Evolutionary conservation across 2,329 filamentous ascomycete genomes (phyloP).

Genomic region (Verticillium nonalfalfae): DNA sequence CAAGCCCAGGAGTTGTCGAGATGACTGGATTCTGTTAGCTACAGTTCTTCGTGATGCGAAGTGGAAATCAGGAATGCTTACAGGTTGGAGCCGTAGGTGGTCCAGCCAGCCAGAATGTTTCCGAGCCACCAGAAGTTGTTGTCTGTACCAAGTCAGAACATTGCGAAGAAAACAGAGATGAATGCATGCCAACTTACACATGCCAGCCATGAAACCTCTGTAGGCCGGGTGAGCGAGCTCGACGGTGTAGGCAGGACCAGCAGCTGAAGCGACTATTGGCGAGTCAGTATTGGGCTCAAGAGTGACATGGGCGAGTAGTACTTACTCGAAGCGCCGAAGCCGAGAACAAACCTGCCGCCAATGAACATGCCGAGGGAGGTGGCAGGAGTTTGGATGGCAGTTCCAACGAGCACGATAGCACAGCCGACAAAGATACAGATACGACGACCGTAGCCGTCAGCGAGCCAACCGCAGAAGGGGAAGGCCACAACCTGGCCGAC

Average conservation of each 20-base stretch:
- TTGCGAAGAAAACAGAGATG: neutral
- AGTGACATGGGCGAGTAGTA: neutral
- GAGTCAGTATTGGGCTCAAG: neutral
- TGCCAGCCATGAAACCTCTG: slow-evolving; percentile 46
- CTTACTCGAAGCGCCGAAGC: slow-evolving; percentile 43
- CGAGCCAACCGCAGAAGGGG: slow-evolving; percentile 39
- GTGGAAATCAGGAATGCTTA: neutral
- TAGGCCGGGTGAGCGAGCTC: slow-evolving; percentile 58
- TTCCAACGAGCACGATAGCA: slow-evolving; percentile 38
- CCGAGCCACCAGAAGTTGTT: slow-evolving; percentile 41
- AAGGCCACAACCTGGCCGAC: slow-evolving; percentile 40
- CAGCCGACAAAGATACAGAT: slow-evolving; percentile 44
- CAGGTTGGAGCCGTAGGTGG: slow-evolving; percentile 33
- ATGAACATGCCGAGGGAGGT: slow-evolving; percentile 39
- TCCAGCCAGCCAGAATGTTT: slow-evolving; percentile 48
- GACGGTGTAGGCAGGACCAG: slow-evolving; percentile 55
- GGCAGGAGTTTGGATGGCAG: slow-evolving; percentile 33
- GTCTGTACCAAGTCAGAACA: slow-evolving; percentile 13
- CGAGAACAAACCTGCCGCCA: slow-evolving; percentile 27
- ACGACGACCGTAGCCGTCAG: slow-evolving; percentile 42
- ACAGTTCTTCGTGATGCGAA: neutral
- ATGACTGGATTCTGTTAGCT: slow-evolving; percentile 3
- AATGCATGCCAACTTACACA: slow-evolving; percentile 41
- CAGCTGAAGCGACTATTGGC: slow-evolving; percentile 40
- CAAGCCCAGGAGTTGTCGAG: slow-evolving; percentile 38